These are phyloP conservation scores for Pythium volutum DNA, from an alignment of 352 stramenopile species.

Conservation along the genomic window DNA sequence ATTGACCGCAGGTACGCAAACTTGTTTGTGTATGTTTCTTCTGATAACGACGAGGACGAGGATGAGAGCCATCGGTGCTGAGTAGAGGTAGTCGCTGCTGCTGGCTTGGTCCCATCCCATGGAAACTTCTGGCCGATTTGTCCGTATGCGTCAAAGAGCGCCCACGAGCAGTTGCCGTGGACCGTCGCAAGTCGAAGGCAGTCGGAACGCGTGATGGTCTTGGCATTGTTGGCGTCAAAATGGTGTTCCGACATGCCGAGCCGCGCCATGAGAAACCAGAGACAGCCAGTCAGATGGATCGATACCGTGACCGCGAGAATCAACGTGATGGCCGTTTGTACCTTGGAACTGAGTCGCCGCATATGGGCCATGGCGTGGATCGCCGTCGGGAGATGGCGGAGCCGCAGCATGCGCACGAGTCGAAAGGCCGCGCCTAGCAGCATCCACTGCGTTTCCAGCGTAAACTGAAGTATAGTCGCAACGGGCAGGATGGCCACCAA, in stretches of 20 bases:
- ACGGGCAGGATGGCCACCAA: conserved; percentile 57
- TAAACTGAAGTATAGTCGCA: conserved; percentile 50
- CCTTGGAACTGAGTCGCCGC: conserved; percentile 55
- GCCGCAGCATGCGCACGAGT: conserved; percentile 44
- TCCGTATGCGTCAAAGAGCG: conserved; percentile 60
- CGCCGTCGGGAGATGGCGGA: conserved; percentile 43
- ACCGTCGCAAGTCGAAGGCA: conserved; percentile 48
- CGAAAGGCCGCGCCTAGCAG: conserved; percentile 41
- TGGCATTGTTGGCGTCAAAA: conserved; percentile 21
- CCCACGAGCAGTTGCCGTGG: conserved; percentile 71
- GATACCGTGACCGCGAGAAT: conserved; percentile 61
- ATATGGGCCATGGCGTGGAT: conserved; percentile 60
- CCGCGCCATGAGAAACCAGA: conserved; percentile 75
- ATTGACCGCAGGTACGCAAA: conserved; percentile 71
- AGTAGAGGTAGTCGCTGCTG: conserved; percentile 8
- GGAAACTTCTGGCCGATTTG: conserved; percentile 52
- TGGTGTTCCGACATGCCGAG: conserved; percentile 38
- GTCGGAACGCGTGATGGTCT: conserved; percentile 33
- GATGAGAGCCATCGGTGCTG: conserved; percentile 9
- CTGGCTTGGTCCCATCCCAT: background rate
- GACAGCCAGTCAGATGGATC: conserved; percentile 57
- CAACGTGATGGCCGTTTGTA: conserved; percentile 50
- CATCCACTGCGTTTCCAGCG: conserved; percentile 19
- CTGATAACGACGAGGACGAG: background rate
- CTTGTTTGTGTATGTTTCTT: conserved; percentile 37